Evolutionary conservation across 2,329 filamentous ascomycete species (phyloP).

Genomic region (Aureobasidium sp.): DNA sequence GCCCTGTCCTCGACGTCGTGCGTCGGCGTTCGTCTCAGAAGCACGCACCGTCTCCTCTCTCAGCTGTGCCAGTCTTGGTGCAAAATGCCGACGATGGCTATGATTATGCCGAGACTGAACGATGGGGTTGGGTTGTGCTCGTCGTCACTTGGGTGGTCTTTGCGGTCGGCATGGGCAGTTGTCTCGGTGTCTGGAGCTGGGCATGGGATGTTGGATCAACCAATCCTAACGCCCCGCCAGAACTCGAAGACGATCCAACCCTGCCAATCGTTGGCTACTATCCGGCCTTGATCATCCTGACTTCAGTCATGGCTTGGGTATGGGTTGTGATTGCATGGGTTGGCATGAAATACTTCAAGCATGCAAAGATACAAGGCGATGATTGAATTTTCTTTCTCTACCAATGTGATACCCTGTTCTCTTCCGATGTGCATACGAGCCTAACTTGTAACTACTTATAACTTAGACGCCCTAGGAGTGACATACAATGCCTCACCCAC

Average conservation of each 20-base stretch:
- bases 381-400: not conserved
- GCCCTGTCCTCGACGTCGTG: conserved; percentile 17
- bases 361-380: conserved; percentile 78
- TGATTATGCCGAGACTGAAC: conserved; percentile 92
- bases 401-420: not conserved
- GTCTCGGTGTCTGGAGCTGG: conserved; percentile 94
- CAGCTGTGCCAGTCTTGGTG: conserved; percentile 22
- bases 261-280: conserved; percentile 96
- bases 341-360: conserved; percentile 98
- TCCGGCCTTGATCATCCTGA: conserved; percentile 85
- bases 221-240: conserved; percentile 88
- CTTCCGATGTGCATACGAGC: no score
- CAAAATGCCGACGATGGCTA: conserved; percentile 50
- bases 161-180: conserved; percentile 92
- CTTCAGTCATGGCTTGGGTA: conserved; percentile 95
- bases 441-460: no score
- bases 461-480: conserved; percentile 22
- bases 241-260: conserved; percentile 90
- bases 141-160: conserved; percentile 92
- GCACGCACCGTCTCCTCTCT: conserved; percentile 19
- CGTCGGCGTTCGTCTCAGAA: conserved; percentile 20
- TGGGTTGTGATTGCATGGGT: conserved; percentile 98
- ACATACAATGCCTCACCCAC: conserved; percentile 50
- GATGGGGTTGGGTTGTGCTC: conserved; percentile 96
- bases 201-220: conserved; percentile 98